Evolutionary conservation across 768 basidiomycete genomes (phyloP).

Genomic region (Gautieria morchelliformis): DNA sequence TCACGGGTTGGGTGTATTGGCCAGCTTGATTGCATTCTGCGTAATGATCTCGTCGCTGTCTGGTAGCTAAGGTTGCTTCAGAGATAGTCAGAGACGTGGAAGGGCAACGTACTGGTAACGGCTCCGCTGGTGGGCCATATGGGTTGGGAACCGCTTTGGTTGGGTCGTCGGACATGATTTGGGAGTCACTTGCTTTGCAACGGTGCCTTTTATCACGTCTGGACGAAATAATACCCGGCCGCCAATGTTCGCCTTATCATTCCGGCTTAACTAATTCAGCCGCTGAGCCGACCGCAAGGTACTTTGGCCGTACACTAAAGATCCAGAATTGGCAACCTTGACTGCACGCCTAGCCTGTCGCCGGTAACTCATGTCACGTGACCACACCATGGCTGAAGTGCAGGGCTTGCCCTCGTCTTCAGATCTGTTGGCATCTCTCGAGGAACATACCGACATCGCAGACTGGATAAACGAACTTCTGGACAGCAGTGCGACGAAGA

Average conservation of each 20-base stretch:
- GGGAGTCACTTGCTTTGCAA: too few species aligned
- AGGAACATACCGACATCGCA: constrained; percentile 49
- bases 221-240: too few species aligned
- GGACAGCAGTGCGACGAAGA: constrained; percentile 24
- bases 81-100: not conserved
- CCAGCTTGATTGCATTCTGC: constrained; percentile 31
- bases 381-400: constrained; percentile 6
- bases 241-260: too few species aligned
- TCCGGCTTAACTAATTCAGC: too few species aligned
- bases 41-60: constrained; percentile 42
- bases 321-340: too few species aligned
- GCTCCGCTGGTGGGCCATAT: not conserved
- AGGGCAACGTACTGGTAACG: not conserved
- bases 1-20: constrained; percentile 31
- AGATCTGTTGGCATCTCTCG: constrained; percentile 31
- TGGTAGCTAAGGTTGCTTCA: constrained; percentile 27
- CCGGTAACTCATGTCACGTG: too few species aligned
- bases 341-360: too few species aligned
- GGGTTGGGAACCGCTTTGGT: constrained; percentile 2
- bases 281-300: too few species aligned
- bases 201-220: too few species aligned
- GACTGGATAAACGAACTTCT: constrained; percentile 69
- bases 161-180: not conserved
- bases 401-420: constrained; percentile 2
- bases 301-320: too few species aligned